Conservation (phyloP, 2,329 filamentous ascomycete genomes). For the Rutstroemia sp. region DNA sequence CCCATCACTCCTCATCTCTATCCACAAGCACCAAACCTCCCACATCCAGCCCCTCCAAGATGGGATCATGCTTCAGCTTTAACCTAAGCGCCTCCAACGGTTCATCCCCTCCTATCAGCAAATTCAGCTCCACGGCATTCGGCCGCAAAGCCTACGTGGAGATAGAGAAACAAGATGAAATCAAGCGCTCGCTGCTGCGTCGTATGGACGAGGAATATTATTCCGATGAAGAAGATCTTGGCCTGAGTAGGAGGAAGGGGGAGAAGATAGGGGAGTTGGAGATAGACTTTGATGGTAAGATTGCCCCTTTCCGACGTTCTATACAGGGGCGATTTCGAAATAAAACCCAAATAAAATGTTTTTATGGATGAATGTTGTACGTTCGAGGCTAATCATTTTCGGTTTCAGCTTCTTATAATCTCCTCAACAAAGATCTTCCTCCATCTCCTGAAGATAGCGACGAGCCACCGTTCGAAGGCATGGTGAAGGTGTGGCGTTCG, state of each 20-base stretch:
- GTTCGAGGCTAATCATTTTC: too few species aligned
- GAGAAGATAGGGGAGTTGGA: background rate
- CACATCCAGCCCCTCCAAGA: background rate
- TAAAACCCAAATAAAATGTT: background rate
- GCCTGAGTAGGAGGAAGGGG: background rate
- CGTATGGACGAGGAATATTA: background rate
- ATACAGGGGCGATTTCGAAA: background rate
- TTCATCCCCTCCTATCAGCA: background rate
- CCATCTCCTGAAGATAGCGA: background rate
- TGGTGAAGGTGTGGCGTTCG: background rate
- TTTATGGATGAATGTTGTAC: background rate
- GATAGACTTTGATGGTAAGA: background rate
- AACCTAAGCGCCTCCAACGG: background rate
- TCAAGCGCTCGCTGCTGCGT: background rate
- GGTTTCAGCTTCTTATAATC: background rate
- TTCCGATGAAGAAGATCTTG: slow-evolving; percentile 2
- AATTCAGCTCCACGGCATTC: slow-evolving; percentile 3
- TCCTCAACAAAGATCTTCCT: background rate
- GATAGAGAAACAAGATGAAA: background rate
- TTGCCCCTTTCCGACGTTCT: background rate
- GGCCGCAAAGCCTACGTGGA: background rate
- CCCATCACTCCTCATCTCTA: background rate
- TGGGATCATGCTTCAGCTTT: background rate
- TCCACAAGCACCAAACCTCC: background rate
- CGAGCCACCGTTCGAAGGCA: background rate